Evolutionary conservation across 2,329 filamentous ascomycete species (phyloP).

Genomic region (Diplodia seriata): DNA sequence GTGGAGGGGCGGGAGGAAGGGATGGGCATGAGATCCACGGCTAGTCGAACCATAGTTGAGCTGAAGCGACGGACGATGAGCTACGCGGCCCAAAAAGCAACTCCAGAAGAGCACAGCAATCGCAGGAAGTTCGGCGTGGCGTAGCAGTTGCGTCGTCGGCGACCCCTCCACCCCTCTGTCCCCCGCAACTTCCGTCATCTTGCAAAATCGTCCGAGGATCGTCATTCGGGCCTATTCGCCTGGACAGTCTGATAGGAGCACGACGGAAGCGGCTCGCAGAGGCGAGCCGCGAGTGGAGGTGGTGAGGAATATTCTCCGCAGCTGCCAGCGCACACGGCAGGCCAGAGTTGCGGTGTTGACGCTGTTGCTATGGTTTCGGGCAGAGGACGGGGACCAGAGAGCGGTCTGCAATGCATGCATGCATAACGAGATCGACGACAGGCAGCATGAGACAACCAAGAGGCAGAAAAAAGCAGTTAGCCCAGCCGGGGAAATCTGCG

Average conservation of each 20-base stretch:
- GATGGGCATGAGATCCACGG: background rate
- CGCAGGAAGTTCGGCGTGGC: conserved; percentile 14
- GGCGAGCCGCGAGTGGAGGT: conserved; percentile 10
- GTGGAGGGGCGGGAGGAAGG: conserved; percentile 5
- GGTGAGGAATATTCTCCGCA: conserved; percentile 21
- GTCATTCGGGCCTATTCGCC: conserved; percentile 14
- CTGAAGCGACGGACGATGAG: background rate
- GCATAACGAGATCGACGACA: conserved; percentile 21
- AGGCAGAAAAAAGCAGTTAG: conserved; percentile 11
- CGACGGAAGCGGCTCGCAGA: conserved; percentile 1
- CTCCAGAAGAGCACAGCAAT: background rate
- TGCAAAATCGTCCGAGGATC: background rate
- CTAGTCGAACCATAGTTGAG: background rate
- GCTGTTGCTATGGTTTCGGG: conserved; percentile 19
- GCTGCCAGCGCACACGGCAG: conserved; percentile 23
- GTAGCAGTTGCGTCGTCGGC: conserved; percentile 1
- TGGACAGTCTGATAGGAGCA: conserved; percentile 15
- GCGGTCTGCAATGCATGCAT: conserved; percentile 20
- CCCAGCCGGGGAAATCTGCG: conserved; percentile 17
- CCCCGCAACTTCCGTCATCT: conserved; percentile 13
- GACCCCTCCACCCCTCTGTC: conserved; percentile 12
- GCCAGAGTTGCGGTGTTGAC: conserved; percentile 29
- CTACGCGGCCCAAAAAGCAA: background rate
- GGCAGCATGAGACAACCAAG: conserved; percentile 10
- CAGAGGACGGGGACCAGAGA: background rate